Conservation (phyloP, 371 early-diverging fungal genomes). For the Lichtheimia ornata region DNA sequence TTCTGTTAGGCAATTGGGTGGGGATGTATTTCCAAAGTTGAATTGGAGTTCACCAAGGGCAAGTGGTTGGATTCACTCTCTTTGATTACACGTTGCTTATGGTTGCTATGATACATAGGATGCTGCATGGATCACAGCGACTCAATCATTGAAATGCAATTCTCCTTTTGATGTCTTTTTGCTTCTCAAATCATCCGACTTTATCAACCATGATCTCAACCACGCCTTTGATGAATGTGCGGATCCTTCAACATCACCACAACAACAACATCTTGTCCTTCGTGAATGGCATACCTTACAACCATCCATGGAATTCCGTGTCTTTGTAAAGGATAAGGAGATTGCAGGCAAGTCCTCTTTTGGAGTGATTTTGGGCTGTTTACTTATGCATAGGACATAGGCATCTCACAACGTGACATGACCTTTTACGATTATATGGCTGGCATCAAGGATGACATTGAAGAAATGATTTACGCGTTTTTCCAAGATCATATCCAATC, state of each 20-base stretch:
- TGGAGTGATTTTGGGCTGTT: background rate
- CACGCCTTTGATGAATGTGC: constrained; percentile 70
- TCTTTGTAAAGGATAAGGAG: constrained; percentile 75
- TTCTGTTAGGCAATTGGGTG: constrained; percentile 75
- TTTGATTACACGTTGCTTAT: background rate
- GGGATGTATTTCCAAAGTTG: constrained; percentile 88
- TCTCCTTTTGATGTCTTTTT: constrained; percentile 79
- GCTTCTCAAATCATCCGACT: constrained; percentile 89
- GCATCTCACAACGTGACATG: constrained; percentile 71
- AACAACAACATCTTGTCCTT: constrained; percentile 63
- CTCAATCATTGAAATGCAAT: constrained; percentile 77
- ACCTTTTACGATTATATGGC: constrained; percentile 78
- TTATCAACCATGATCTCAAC: constrained; percentile 83
- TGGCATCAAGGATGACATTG: constrained; percentile 58
- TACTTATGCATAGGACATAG: constrained; percentile 15
- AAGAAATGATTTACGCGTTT: constrained; percentile 60
- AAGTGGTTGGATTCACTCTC: constrained; percentile 9
- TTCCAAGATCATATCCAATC: constrained; percentile 63
- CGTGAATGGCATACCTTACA: constrained; percentile 84
- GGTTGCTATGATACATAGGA: constrained; percentile 49
- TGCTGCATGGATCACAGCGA: constrained; percentile 88
- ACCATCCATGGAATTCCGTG: constrained; percentile 92
- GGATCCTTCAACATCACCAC: constrained; percentile 21
- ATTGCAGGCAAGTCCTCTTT: constrained; percentile 55
- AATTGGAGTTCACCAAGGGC: constrained; percentile 93